phyloP scores from a whole-genome alignment of 2,329 filamentous ascomycete species.

The Sporothrix phasma region DNA sequence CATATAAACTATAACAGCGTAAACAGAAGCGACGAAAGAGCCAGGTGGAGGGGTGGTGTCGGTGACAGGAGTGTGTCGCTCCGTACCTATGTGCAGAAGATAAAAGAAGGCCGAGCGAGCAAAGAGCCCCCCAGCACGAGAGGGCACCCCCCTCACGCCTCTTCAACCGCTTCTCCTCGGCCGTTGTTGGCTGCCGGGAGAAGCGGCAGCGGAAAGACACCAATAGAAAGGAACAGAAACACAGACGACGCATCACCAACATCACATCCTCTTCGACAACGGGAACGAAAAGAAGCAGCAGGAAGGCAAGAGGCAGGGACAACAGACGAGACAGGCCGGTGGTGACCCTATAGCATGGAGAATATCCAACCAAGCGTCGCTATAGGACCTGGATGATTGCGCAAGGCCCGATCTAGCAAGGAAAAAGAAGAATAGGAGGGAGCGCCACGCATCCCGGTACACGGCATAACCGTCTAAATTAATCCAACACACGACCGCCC shows the following conservation, averaged over 20 bases:
- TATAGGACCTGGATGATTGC: neutral
- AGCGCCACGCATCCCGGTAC: neutral
- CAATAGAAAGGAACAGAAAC: neutral
- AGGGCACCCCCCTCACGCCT: neutral
- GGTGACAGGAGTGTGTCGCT: neutral
- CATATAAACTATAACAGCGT: neutral
- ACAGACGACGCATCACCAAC: neutral
- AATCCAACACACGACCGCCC: conserved; percentile 63
- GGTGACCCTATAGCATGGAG: neutral
- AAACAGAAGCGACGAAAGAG: neutral
- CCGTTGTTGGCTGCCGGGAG: too few relatives aligned
- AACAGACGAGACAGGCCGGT: neutral
- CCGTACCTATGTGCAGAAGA: neutral
- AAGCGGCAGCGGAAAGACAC: neutral
- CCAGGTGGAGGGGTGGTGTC: neutral
- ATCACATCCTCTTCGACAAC: neutral
- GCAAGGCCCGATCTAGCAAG: neutral
- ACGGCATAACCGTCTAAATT: conserved; percentile 16
- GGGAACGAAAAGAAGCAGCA: neutral
- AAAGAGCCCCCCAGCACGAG: neutral
- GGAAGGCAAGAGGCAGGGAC: neutral
- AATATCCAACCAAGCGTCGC: neutral
- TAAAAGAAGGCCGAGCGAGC: neutral
- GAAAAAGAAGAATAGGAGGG: neutral
- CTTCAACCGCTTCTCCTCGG: neutral